Evolutionary conservation across 306 rosid species (phyloP).

Genomic region (Lithocarpus polystachyus): DNA sequence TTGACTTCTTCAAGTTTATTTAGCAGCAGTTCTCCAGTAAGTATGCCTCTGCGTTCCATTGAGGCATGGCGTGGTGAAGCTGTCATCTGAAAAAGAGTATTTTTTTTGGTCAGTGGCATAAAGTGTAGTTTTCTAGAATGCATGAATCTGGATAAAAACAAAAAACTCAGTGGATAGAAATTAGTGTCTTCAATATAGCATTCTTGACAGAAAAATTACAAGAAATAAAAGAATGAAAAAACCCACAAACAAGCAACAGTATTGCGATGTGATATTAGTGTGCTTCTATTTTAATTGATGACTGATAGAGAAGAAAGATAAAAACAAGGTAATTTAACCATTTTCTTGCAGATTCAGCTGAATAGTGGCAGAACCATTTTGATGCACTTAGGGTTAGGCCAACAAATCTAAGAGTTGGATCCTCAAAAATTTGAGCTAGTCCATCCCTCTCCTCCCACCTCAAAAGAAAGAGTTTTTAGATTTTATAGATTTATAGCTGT

Average conservation of each 20-base stretch:
- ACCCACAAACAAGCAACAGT: not conserved
- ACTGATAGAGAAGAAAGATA: not conserved
- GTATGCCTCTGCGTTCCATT: conserved; percentile 42
- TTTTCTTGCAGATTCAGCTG: not conserved
- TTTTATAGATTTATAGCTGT: no score
- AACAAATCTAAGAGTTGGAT: no score
- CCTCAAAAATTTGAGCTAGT: no score
- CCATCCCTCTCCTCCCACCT: no score
- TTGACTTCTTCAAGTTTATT: conserved; percentile 82
- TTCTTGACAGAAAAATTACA: not conserved
- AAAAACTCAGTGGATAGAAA: not conserved
- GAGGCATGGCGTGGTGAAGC: conserved; percentile 48
- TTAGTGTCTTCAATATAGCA: not conserved
- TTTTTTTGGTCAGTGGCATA: no score
- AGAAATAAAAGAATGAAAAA: not conserved
- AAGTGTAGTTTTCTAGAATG: no score
- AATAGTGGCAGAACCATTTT: no score
- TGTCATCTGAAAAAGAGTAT: conserved; percentile 41
- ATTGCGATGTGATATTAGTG: not conserved
- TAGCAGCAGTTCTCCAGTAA: conserved; percentile 56
- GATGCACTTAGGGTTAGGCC: no score
- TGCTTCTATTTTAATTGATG: not conserved
- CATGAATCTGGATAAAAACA: not conserved
- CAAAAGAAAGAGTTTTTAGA: no score
- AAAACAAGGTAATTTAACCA: not conserved